A percentile compares a stretch with the other conserved stretches of the same genome.
Conservation (phyloP, 768 basidiomycete species). For the Boletellus ananas region DNA sequence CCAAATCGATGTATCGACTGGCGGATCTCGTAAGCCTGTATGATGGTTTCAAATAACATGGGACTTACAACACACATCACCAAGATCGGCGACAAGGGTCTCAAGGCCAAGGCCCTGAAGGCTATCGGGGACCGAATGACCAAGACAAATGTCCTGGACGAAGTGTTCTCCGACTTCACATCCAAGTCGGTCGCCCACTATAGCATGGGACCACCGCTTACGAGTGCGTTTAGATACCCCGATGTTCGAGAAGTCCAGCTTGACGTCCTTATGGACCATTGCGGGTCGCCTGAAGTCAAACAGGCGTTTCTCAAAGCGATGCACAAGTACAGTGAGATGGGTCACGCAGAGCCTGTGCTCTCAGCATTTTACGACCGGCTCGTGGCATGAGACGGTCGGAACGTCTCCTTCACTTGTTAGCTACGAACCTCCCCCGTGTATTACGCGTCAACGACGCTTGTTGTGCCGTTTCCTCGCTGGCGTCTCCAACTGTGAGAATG, state of each 20-base stretch:
- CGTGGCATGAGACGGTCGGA: background rate
- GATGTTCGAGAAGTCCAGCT: constrained; percentile 18
- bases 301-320: constrained; percentile 10
- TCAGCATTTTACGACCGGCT: constrained; percentile 17
- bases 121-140: constrained; percentile 18
- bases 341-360: constrained; percentile 11
- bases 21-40: constrained; percentile 26
- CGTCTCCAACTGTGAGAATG: background rate
- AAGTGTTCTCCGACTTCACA: constrained; percentile 27
- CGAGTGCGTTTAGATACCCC: constrained; percentile 10
- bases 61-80: background rate
- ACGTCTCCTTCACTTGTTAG: background rate
- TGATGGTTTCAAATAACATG: background rate
- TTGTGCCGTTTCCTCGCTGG: background rate
- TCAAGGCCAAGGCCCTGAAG: constrained; percentile 14
- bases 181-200: constrained; percentile 13
- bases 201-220: background rate
- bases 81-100: constrained; percentile 17
- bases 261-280: constrained; percentile 7
- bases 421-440: background rate
- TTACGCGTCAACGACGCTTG: background rate
- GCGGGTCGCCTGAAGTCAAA: constrained; percentile 13
- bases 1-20: constrained; percentile 37
- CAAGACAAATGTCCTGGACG: constrained; percentile 19
- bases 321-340: background rate